Evolutionary conservation across 495 filamentous ascomycete genomes (phyloP).

Genomic region (Aspergillus bridgeri): DNA sequence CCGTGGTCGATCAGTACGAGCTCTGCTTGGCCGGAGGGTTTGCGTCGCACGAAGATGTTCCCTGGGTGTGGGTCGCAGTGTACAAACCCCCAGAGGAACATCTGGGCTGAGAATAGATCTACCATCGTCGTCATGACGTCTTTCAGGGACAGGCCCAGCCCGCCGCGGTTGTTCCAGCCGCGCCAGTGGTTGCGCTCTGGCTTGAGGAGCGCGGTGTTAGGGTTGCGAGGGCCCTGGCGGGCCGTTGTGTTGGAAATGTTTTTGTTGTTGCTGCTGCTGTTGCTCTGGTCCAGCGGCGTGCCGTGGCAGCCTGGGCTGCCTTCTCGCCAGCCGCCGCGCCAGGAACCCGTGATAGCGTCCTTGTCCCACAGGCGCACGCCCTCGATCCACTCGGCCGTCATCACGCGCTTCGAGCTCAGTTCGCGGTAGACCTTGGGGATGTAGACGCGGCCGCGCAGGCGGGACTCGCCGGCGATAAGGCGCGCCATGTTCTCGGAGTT

Average conservation of each 20-base stretch:
- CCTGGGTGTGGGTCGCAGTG: slow-evolving; percentile 97
- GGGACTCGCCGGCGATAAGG: slow-evolving; percentile 72
- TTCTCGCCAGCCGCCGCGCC: slow-evolving; percentile 70
- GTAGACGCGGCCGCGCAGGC: slow-evolving; percentile 75
- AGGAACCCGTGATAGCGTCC: slow-evolving; percentile 64
- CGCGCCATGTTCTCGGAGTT: slow-evolving; percentile 82
- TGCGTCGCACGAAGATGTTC: slow-evolving; percentile 90
- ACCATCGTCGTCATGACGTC: slow-evolving; percentile 95
- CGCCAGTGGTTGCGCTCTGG: slow-evolving; percentile 77
- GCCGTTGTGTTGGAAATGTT: slow-evolving; percentile 21
- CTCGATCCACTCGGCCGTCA: slow-evolving; percentile 98
- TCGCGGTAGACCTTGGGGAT: slow-evolving; percentile 82
- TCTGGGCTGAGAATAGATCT: slow-evolving; percentile 90
- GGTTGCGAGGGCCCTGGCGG: slow-evolving; percentile 38
- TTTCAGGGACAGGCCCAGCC: slow-evolving; percentile 75
- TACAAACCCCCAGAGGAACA: slow-evolving; percentile 92
- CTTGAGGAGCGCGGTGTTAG: slow-evolving; percentile 58
- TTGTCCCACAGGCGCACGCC: slow-evolving; percentile 90
- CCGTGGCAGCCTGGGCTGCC: slow-evolving; percentile 78
- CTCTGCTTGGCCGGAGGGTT: slow-evolving; percentile 76
- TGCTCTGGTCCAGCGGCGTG: slow-evolving; percentile 54
- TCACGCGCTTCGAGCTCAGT: slow-evolving; percentile 75
- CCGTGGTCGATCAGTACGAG: slow-evolving; percentile 96
- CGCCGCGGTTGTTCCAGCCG: slow-evolving; percentile 64
- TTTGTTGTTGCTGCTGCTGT: slow-evolving; percentile 5